Conservation (phyloP, 2,329 filamentous ascomycete genomes). For the Neonectria faginata region DNA sequence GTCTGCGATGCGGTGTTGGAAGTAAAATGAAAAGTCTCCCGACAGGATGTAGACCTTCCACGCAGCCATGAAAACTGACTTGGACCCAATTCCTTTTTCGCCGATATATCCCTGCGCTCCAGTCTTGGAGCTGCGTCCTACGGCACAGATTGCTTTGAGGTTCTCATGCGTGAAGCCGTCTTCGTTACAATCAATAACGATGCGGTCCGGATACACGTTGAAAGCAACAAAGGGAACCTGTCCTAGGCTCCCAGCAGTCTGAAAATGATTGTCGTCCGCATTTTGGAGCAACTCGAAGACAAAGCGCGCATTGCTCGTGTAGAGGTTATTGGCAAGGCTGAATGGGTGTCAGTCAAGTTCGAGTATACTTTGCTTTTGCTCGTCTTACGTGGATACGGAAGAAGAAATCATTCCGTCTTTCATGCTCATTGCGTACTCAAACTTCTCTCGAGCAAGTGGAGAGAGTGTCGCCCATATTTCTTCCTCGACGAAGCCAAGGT, state of each 20-base stretch:
- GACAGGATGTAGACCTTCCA: constrained; percentile 15
- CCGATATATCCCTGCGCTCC: constrained; percentile 13
- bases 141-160: constrained; percentile 7
- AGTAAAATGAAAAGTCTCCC: constrained; percentile 6
- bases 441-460: background rate
- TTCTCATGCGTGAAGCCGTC: constrained; percentile 19
- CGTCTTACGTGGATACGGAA: background rate
- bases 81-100: constrained; percentile 26
- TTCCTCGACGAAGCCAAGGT: constrained; percentile 3
- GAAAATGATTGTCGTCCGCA: constrained; percentile 22
- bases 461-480: background rate
- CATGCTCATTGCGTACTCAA: constrained; percentile 5
- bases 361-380: background rate
- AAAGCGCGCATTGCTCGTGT: constrained; percentile 17
- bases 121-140: constrained; percentile 17
- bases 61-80: constrained; percentile 21
- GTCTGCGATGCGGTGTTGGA: background rate
- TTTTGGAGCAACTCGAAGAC: constrained; percentile 28
- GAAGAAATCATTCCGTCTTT: constrained; percentile 9
- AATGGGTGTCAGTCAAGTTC: background rate
- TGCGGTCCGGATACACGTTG: background rate
- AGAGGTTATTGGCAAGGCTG: constrained; percentile 14
- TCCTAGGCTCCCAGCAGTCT: background rate
- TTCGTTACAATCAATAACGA: constrained; percentile 28
- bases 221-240: constrained; percentile 16